phyloP scores from a whole-genome alignment of 192 early-diverging fungal species.

The Entomortierella parvispora region DNA sequence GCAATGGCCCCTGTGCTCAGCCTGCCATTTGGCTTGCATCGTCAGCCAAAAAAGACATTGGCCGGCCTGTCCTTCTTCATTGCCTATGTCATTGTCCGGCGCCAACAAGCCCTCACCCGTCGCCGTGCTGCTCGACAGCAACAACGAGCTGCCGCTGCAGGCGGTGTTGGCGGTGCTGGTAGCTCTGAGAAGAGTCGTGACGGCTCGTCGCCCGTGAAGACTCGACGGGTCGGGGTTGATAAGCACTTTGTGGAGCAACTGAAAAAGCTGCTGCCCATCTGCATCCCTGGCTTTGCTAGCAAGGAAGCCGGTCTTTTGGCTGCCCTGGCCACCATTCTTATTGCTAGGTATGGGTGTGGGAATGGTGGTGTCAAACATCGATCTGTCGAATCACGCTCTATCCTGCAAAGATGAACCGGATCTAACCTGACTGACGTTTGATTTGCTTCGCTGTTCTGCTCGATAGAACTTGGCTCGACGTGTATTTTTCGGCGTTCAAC shows the following conservation, averaged over 20 bases:
- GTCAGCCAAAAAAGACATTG: conserved; percentile 21
- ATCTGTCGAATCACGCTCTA: conserved; percentile 52
- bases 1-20: conserved; percentile 39
- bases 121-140: conserved; percentile 46
- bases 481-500: conserved; percentile 71
- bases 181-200: conserved; percentile 23
- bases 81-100: conserved; percentile 37
- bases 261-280: conserved; percentile 65
- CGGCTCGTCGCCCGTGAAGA: conserved; percentile 15
- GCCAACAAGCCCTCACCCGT: conserved; percentile 33
- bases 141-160: conserved; percentile 11
- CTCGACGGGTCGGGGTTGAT: conserved; percentile 62
- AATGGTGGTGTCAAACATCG: no score
- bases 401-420: no score
- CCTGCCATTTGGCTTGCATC: conserved; percentile 27
- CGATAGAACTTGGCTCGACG: conserved; percentile 69
- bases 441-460: no score
- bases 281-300: conserved; percentile 64
- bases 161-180: neutral
- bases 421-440: no score
- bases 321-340: conserved; percentile 60
- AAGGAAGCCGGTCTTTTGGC: conserved; percentile 61
- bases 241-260: conserved; percentile 66
- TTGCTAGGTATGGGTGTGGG: conserved; percentile 51
- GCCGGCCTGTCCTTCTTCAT: conserved; percentile 39